These are phyloP conservation scores for Ophiocordyceps camponoti-saundersi DNA, from an alignment of 2,329 filamentous ascomycete genomes.

Conservation along the genomic window DNA sequence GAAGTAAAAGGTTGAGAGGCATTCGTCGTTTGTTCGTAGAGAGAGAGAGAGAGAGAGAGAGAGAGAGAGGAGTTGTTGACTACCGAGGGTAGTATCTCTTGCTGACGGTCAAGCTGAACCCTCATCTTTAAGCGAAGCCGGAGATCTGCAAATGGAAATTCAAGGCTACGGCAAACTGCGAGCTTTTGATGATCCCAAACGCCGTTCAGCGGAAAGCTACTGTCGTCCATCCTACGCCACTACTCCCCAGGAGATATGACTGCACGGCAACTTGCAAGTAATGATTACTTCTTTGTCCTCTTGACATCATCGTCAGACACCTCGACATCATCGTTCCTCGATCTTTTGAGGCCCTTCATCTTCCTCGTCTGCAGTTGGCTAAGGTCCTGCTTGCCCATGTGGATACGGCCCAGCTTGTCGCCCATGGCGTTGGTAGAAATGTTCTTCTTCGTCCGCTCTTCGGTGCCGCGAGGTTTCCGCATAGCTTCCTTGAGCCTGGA, in stretches of 20 bases:
- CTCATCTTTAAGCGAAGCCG: no score
- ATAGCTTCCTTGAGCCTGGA: slow-evolving; percentile 76
- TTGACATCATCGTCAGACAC: slow-evolving; percentile 15
- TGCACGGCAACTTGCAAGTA: not conserved
- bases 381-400: slow-evolving; percentile 81
- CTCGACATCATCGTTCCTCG: slow-evolving; percentile 36
- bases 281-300: slow-evolving; percentile 15
- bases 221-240: not conserved
- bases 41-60: no score
- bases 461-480: slow-evolving; percentile 60
- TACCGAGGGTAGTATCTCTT: no score
- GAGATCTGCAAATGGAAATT: no score
- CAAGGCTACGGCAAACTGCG: not conserved
- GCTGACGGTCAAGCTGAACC: no score
- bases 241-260: slow-evolving; percentile 5
- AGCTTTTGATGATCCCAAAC: not conserved
- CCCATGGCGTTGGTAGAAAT: slow-evolving; percentile 80
- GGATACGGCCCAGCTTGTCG: slow-evolving; percentile 89
- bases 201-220: not conserved
- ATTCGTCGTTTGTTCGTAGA: no score
- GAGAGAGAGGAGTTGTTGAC: no score
- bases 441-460: slow-evolving; percentile 89
- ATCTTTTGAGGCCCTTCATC: slow-evolving; percentile 96
- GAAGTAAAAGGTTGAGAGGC: no score
- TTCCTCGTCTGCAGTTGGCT: slow-evolving; percentile 81